Conservation (phyloP, 164 flowering plant species). For the Piper longum region DNA sequence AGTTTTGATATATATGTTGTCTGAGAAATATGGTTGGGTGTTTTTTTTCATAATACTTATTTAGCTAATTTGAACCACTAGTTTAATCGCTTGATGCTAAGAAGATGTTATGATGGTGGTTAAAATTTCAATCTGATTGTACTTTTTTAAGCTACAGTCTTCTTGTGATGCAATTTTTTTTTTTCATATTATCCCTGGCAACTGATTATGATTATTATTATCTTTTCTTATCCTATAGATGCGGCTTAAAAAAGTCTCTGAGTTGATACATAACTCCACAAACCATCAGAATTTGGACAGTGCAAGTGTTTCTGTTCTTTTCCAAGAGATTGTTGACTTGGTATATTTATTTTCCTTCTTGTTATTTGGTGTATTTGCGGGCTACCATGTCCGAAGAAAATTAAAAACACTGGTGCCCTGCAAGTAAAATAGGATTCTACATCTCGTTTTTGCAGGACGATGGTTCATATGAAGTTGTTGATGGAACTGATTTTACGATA, state of each 20-base stretch:
- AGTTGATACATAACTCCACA: conserved; percentile 90
- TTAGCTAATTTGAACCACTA: too few relatives aligned
- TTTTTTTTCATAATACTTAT: too few relatives aligned
- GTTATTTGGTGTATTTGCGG: neutral
- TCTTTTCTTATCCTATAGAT: conserved; percentile 32
- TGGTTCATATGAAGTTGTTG: conserved; percentile 63
- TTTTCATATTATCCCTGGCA: too few relatives aligned
- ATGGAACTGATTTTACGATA: conserved; percentile 79
- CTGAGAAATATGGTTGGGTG: too few relatives aligned
- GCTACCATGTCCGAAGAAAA: neutral
- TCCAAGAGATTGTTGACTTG: conserved; percentile 87
- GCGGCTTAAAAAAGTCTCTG: conserved; percentile 94
- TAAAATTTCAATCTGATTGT: too few relatives aligned
- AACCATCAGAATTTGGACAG: conserved; percentile 92
- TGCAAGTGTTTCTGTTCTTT: conserved; percentile 90
- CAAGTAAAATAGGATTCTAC: neutral
- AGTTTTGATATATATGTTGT: too few relatives aligned
- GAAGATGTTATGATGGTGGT: too few relatives aligned
- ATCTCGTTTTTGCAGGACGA: conserved; percentile 41
- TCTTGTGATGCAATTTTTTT: too few relatives aligned
- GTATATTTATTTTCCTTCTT: conserved; percentile 20
- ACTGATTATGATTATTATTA: neutral
- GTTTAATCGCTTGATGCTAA: too few relatives aligned
- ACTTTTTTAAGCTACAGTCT: too few relatives aligned
- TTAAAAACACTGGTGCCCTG: neutral